Evolutionary conservation across 2,329 filamentous ascomycete species (phyloP).

Genomic region (Arthroderma sp.): DNA sequence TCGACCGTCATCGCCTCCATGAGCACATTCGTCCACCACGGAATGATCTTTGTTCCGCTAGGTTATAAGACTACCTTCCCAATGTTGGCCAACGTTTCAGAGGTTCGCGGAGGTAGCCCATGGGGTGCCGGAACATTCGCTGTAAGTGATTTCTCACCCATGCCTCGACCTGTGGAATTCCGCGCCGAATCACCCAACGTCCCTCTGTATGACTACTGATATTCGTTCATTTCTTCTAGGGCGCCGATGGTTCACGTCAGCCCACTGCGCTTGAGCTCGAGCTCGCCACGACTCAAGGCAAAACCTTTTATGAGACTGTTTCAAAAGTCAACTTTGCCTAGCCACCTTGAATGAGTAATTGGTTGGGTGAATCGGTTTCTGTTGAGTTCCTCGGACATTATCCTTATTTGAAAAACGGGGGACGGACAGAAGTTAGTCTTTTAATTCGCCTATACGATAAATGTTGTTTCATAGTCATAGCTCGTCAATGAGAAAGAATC

Average conservation of each 20-base stretch:
- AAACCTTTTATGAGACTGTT: constrained; percentile 67
- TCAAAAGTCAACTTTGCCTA: constrained; percentile 57
- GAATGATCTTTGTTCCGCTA: constrained; percentile 89
- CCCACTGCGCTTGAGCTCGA: constrained; percentile 63
- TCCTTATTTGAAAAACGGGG: neutral
- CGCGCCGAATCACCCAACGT: neutral
- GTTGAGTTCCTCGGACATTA: neutral
- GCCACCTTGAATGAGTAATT: neutral
- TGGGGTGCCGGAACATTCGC: constrained; percentile 95
- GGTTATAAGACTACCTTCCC: constrained; percentile 75
- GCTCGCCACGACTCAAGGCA: constrained; percentile 71
- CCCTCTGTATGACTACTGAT: constrained; percentile 7
- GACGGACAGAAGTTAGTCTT: neutral
- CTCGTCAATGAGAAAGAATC: neutral
- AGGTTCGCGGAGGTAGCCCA: constrained; percentile 74
- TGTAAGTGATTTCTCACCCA: constrained; percentile 30
- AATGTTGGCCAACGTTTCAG: constrained; percentile 56
- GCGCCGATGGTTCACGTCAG: constrained; percentile 68
- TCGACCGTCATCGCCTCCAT: constrained; percentile 67
- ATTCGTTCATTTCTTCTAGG: constrained; percentile 25
- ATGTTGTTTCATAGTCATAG: neutral
- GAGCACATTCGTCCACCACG: constrained; percentile 83
- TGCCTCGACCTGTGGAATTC: constrained; percentile 6
- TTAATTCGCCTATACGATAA: neutral
- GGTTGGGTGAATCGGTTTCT: neutral